Evolutionary conservation across 2,329 filamentous ascomycete genomes (phyloP).

Genomic region (Hymenoscyphus occultus): DNA sequence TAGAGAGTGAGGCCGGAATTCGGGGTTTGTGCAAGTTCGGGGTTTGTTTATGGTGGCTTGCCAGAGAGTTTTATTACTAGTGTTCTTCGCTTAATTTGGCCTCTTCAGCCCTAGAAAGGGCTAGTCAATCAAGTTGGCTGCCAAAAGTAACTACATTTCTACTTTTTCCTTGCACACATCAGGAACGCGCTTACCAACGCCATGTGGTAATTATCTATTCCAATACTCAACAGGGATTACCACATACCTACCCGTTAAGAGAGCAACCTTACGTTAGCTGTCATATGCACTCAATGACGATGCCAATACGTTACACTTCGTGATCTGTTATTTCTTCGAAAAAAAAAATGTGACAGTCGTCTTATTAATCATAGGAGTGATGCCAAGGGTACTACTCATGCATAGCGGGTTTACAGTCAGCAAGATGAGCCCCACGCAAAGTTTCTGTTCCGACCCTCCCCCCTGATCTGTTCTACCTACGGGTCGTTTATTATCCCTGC

Average conservation of each 20-base stretch:
- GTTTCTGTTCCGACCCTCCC: background rate
- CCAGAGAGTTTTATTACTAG: background rate
- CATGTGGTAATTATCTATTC: background rate
- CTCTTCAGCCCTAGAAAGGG: background rate
- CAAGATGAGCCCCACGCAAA: slow-evolving; percentile 4
- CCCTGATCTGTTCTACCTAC: background rate
- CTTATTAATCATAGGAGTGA: slow-evolving; percentile 3
- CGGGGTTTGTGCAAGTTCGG: background rate
- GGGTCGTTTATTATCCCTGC: background rate
- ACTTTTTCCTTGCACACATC: background rate
- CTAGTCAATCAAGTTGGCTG: background rate
- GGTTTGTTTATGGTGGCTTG: background rate
- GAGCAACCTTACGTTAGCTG: slow-evolving; percentile 2
- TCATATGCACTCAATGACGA: slow-evolving; percentile 2
- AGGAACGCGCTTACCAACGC: slow-evolving; percentile 2
- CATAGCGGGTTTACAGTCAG: background rate
- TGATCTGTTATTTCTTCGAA: background rate
- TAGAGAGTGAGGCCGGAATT: background rate
- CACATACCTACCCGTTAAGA: background rate
- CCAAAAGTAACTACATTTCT: background rate
- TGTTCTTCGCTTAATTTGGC: background rate
- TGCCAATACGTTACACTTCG: background rate
- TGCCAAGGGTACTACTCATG: background rate
- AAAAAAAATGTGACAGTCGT: background rate
- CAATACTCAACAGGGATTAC: background rate